A percentile compares a stretch with the other conserved stretches of the same genome.
Evolutionary conservation across 2,329 filamentous ascomycete genomes (phyloP).

Genomic region (Diaporthe ilicicola): DNA sequence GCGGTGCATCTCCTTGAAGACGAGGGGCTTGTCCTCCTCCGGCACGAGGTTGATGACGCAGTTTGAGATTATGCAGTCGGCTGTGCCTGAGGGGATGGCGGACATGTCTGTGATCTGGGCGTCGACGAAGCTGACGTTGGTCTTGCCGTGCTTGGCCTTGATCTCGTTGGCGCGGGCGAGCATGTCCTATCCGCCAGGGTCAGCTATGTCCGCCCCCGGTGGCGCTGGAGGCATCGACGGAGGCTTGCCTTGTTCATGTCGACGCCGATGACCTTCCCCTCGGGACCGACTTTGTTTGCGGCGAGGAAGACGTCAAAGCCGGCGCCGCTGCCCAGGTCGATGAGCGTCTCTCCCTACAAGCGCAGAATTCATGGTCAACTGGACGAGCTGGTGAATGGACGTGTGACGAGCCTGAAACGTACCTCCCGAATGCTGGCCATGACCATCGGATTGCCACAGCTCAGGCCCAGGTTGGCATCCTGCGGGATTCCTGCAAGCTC

Average conservation of each 20-base stretch:
- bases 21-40: slow-evolving; percentile 56
- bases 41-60: slow-evolving; percentile 70
- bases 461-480: slow-evolving; percentile 60
- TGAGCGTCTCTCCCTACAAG: slow-evolving; percentile 60
- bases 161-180: slow-evolving; percentile 58
- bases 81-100: slow-evolving; percentile 50
- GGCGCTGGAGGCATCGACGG: fast-evolving
- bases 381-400: not conserved
- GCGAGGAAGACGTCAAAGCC: slow-evolving; percentile 67
- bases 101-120: slow-evolving; percentile 59
- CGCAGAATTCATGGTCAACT: not conserved
- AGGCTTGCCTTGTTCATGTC: slow-evolving; percentile 65
- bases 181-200: slow-evolving; percentile 56
- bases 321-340: slow-evolving; percentile 66
- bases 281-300: slow-evolving; percentile 55
- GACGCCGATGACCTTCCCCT: slow-evolving; percentile 61
- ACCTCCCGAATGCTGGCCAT: slow-evolving; percentile 56
- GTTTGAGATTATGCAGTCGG: slow-evolving; percentile 69
- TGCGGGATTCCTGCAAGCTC: slow-evolving; percentile 56
- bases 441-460: slow-evolving; percentile 63
- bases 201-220: not conserved
- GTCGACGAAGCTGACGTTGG: slow-evolving; percentile 61
- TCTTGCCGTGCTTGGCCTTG: slow-evolving; percentile 45
- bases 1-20: slow-evolving; percentile 66
- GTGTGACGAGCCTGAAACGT: not conserved